Base-by-base conservation (phyloP, 2,329 filamentous ascomycete species). In the Achaetomium macrosporum region DNA sequence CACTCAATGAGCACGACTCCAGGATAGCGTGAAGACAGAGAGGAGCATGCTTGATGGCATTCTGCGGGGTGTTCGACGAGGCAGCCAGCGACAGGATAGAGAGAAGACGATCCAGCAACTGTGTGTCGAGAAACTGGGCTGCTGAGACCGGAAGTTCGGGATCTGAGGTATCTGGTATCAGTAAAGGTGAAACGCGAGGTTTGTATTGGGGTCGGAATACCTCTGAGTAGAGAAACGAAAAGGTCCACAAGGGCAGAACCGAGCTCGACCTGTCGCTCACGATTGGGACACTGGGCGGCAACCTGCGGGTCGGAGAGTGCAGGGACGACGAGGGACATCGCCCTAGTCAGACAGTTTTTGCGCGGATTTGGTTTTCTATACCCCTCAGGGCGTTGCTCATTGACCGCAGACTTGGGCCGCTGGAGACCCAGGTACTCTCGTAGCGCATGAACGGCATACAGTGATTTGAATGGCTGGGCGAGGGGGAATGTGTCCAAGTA, bases 401-500 rank as follows among this genome's bases (percentile, higher is more conserved):
- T 57, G 16, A 11, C 12, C 3, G 15, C 19, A 5, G 16, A n/a
- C 10, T 29, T 50, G 11, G 35, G 43, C 9, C 47, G 47, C 12
- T 50, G 43, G 12, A 70, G 64, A 72, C 71, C 56, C 69, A 90
- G 74, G 64, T 84, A 85, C 50, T 82, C 77, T 19, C 75, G 72
- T 37, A 95, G 73, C 1, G 84, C 81, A 63, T 85, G 78, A 1
- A 90, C 69, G 2, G 85, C 85, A 65, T 91, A 95, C 0, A 90
- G 74, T 2, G 83, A 82, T 61, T 85, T 87, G 72, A 83, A 90
- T 2, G 85, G 85, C 54, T 86, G 82, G 0, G 79, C 77, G 1
- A 79, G 68, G 7, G 87, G 84, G 55, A 93, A 90, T 1, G 90
- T 71, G 11, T 85, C 77, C 11, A 71, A 68, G 54, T 83, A 78